Percentiles rank a stretch among this genome's conserved stretches.
Evolutionary conservation across 257 asterid genomes (phyloP).

Genomic region (Salvia hispanica): DNA sequence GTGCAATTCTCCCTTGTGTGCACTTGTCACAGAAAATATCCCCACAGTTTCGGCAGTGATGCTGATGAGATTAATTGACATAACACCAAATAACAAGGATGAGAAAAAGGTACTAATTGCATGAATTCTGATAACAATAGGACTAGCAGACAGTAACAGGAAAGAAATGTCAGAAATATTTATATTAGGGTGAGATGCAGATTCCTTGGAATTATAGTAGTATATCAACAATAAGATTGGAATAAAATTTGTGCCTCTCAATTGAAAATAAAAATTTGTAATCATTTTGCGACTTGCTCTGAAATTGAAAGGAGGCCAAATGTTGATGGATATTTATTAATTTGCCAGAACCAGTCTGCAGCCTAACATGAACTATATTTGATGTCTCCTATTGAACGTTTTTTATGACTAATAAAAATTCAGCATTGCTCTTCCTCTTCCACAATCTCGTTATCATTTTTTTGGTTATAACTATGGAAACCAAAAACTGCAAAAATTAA

Average conservation of each 20-base stretch:
- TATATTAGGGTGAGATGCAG: neutral
- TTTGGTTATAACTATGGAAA: neutral
- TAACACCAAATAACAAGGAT: conserved; percentile 19
- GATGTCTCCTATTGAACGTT: neutral
- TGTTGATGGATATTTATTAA: neutral
- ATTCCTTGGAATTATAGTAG: neutral
- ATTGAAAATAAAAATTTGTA: neutral
- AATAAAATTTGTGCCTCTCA: neutral
- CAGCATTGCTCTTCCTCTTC: conserved; percentile 1
- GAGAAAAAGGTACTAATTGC: conserved; percentile 24
- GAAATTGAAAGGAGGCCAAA: neutral
- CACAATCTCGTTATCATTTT: neutral
- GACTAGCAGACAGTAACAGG: conserved; percentile 11
- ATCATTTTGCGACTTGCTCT: neutral
- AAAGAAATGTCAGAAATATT: conserved; percentile 7
- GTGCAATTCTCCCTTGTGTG: conserved; percentile 89
- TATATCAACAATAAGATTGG: neutral
- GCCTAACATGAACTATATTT: neutral
- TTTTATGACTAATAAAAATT: neutral
- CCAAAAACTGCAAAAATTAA: neutral
- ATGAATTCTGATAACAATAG: conserved; percentile 20
- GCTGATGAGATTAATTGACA: conserved; percentile 47
- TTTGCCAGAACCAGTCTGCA: neutral
- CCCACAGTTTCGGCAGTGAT: conserved; percentile 94
- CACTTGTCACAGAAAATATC: conserved; percentile 95